Percentiles rank a stretch among this genome's conserved stretches.
These are phyloP conservation scores for Tuber calosporum DNA, from an alignment of 495 filamentous ascomycete species.

Conservation along the genomic window DNA sequence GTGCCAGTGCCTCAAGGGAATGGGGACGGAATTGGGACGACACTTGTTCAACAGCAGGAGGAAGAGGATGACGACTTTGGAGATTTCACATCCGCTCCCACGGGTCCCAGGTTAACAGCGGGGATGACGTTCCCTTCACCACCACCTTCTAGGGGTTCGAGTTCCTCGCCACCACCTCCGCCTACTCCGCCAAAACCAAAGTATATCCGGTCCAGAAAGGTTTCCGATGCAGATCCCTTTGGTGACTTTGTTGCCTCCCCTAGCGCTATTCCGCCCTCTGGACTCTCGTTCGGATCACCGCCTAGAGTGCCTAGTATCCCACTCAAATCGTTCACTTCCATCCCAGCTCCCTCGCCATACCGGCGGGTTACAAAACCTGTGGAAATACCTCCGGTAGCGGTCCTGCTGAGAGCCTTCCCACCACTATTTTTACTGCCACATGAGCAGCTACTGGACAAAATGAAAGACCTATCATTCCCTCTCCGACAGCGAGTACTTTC, in stretches of 20 bases:
- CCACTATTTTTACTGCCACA: conserved; percentile 54
- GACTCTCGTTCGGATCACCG: conserved; percentile 12
- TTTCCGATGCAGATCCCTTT: conserved; percentile 35
- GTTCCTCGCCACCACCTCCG: conserved; percentile 7
- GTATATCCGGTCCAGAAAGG: conserved; percentile 10
- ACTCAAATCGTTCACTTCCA: conserved; percentile 16
- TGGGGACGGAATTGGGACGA: neutral
- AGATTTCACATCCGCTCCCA: conserved; percentile 30
- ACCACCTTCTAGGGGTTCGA: neutral
- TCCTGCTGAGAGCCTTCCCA: conserved; percentile 70
- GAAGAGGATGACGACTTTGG: conserved; percentile 34
- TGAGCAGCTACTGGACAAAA: conserved; percentile 51
- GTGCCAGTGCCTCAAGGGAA: conserved; percentile 15
- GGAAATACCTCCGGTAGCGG: conserved; percentile 67
- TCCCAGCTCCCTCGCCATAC: conserved; percentile 7
- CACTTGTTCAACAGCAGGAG: conserved; percentile 2
- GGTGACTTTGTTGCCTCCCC: conserved; percentile 38
- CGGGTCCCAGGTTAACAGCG: neutral
- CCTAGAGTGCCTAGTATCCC: conserved; percentile 18
- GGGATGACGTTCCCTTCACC: neutral
- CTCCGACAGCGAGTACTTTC: conserved; percentile 54
- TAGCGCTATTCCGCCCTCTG: conserved; percentile 14
- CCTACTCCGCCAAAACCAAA: conserved; percentile 27
- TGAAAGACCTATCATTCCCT: conserved; percentile 49
- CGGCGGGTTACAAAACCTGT: neutral